Evolutionary conservation across 1,284 basidiomycete species (phyloP).

Genomic region (Mycena citricolor): DNA sequence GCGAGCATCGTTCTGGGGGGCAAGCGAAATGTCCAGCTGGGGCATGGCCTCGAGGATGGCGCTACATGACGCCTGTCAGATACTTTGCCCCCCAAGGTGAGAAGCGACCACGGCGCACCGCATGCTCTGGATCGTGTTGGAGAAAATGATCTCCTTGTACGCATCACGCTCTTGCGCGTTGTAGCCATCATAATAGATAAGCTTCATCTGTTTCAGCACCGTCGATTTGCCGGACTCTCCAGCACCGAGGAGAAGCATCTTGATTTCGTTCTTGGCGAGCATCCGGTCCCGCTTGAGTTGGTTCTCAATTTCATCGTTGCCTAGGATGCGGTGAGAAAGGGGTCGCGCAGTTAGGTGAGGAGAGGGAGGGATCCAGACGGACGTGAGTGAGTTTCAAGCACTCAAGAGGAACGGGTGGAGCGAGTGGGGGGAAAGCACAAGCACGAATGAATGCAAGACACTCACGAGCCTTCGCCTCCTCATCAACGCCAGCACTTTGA

Average conservation of each 20-base stretch:
- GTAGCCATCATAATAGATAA: conserved; percentile 92
- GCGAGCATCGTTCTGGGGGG: conserved; percentile 67
- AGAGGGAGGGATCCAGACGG: no score
- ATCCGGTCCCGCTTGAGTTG: conserved; percentile 92
- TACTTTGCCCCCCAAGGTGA: no score
- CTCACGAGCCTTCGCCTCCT: no score
- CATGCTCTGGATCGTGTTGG: conserved; percentile 96
- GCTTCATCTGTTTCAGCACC: conserved; percentile 95
- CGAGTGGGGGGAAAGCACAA: no score
- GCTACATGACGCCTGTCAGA: no score
- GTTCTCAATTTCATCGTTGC: conserved; percentile 94
- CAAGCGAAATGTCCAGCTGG: conserved; percentile 47
- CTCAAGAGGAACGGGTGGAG: no score
- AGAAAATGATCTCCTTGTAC: conserved; percentile 97
- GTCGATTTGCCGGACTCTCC: conserved; percentile 95
- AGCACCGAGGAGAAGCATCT: conserved; percentile 88
- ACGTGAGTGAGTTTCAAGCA: no score
- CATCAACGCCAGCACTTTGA: no score
- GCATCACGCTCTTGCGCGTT: conserved; percentile 89
- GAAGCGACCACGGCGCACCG: conserved; percentile 61
- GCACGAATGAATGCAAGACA: no score
- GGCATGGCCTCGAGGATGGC: conserved; percentile 94
- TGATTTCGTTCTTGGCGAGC: conserved; percentile 94
- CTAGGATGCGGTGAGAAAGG: no score
- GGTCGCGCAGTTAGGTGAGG: no score